A percentile compares a stretch with the other conserved stretches of the same genome.
phyloP scores from a whole-genome alignment of 2,329 filamentous ascomycete species.

The Colletotrichum sp. region DNA sequence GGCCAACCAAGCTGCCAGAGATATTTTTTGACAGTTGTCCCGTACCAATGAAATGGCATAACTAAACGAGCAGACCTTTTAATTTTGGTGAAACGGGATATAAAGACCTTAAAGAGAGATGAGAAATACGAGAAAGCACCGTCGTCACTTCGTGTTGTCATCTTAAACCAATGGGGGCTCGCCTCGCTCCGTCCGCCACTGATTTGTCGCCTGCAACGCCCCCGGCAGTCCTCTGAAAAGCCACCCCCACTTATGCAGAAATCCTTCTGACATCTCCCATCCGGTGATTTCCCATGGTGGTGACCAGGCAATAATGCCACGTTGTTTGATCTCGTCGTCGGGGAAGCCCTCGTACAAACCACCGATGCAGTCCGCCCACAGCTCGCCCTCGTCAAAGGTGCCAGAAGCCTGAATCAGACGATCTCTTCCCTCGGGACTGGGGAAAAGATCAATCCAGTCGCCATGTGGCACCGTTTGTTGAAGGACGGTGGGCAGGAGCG shows the following conservation, averaged over 20 bases:
- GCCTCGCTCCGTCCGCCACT: constrained; percentile 34
- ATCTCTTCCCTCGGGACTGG: constrained; percentile 41
- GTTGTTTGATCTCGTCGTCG: constrained; percentile 41
- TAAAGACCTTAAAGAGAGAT: not conserved
- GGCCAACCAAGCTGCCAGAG: too few relatives aligned
- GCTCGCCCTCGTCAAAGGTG: constrained; percentile 45
- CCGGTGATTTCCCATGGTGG: constrained; percentile 31
- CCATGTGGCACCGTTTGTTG: constrained; percentile 42
- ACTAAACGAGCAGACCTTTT: not conserved
- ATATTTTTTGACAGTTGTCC: too few relatives aligned
- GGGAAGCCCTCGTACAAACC: constrained; percentile 49
- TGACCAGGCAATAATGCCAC: constrained; percentile 47
- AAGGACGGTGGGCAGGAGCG: constrained; percentile 40
- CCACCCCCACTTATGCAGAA: constrained; percentile 41
- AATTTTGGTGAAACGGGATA: not conserved
- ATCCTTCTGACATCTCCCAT: constrained; percentile 46
- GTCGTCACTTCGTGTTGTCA: constrained; percentile 8
- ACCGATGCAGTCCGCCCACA: constrained; percentile 47
- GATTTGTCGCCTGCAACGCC: constrained; percentile 38
- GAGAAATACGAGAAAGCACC: not conserved
- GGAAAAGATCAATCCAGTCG: constrained; percentile 47
- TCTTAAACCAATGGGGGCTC: constrained; percentile 33
- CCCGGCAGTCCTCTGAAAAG: constrained; percentile 29
- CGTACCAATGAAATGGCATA: not conserved
- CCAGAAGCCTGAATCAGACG: constrained; percentile 38